These are phyloP conservation scores for Phytophthora fragariaefolia DNA, from an alignment of 352 stramenopile species.

Conservation along the genomic window DNA sequence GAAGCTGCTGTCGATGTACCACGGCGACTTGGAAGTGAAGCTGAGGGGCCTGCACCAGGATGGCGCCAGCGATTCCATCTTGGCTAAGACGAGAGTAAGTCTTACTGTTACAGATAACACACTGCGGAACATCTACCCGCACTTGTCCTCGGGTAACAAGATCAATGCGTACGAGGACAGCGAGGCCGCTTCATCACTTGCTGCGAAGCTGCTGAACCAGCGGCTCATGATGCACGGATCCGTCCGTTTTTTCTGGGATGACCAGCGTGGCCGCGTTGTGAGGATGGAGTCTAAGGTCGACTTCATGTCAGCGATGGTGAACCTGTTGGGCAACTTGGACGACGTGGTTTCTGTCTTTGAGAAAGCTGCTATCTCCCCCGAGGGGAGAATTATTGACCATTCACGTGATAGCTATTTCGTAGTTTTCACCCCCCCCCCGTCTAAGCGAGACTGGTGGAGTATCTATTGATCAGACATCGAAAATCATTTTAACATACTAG, in stretches of 20 bases:
- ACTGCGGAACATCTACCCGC: conserved; percentile 16
- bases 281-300: conserved; percentile 6
- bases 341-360: conserved; percentile 8
- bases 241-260: conserved; percentile 10
- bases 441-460: no score
- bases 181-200: not conserved
- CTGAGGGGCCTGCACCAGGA: conserved; percentile 13
- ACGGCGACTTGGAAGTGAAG: conserved; percentile 12
- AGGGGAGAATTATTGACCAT: conserved; percentile 1
- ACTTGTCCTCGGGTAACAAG: conserved; percentile 2
- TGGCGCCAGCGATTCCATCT: not conserved
- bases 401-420: no score
- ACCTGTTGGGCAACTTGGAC: conserved; percentile 7
- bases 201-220: conserved; percentile 3
- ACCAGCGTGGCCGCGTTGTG: not conserved
- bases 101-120: conserved; percentile 19
- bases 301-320: conserved; percentile 9
- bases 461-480: no score
- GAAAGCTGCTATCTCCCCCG: conserved; percentile 3
- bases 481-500: no score
- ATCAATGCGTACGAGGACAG: not conserved
- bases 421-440: no score
- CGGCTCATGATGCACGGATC: conserved; percentile 3
- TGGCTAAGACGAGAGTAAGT: conserved; percentile 6
- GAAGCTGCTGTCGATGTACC: conserved; percentile 16